A percentile compares a stretch with the other conserved stretches of the same genome.
Conservation (phyloP, 2,329 filamentous ascomycete species). For the Talaromyces sp. region DNA sequence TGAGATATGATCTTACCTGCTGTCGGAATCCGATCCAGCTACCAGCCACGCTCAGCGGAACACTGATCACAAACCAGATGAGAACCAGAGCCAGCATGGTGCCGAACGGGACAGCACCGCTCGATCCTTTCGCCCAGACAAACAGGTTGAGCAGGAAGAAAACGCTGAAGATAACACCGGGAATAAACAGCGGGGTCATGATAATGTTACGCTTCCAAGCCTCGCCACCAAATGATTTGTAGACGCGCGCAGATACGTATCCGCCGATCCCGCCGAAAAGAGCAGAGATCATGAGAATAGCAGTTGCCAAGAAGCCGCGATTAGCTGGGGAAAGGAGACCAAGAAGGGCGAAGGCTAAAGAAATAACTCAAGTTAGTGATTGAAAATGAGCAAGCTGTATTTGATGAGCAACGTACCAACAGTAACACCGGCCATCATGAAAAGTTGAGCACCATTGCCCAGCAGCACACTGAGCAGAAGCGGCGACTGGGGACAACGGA, state of each 20-base stretch:
- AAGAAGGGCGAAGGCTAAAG: constrained; percentile 75
- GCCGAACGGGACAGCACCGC: constrained; percentile 90
- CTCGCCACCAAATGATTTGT: constrained; percentile 91
- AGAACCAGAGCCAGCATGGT: constrained; percentile 92
- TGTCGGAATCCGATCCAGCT: constrained; percentile 92
- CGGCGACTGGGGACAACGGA: constrained; percentile 81
- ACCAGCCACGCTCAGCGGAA: constrained; percentile 84
- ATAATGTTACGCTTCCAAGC: constrained; percentile 93
- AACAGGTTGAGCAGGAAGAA: constrained; percentile 98
- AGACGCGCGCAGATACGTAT: constrained; percentile 84
- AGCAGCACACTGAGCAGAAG: constrained; percentile 84
- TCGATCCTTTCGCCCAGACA: constrained; percentile 89
- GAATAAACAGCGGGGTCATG: constrained; percentile 82
- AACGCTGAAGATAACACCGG: constrained; percentile 77
- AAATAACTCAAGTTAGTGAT: neutral
- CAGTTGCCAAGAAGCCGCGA: constrained; percentile 88
- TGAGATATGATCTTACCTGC: constrained; percentile 35
- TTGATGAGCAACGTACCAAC: constrained; percentile 57
- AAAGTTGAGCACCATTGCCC: constrained; percentile 92
- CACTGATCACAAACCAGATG: constrained; percentile 97
- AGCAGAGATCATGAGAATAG: constrained; percentile 91
- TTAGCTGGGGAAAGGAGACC: constrained; percentile 96
- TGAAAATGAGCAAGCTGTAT: neutral
- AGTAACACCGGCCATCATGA: constrained; percentile 95
- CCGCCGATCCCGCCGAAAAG: constrained; percentile 90